Evolutionary conservation across 768 basidiomycete species (phyloP).

Genomic region (Suillus decipiens): DNA sequence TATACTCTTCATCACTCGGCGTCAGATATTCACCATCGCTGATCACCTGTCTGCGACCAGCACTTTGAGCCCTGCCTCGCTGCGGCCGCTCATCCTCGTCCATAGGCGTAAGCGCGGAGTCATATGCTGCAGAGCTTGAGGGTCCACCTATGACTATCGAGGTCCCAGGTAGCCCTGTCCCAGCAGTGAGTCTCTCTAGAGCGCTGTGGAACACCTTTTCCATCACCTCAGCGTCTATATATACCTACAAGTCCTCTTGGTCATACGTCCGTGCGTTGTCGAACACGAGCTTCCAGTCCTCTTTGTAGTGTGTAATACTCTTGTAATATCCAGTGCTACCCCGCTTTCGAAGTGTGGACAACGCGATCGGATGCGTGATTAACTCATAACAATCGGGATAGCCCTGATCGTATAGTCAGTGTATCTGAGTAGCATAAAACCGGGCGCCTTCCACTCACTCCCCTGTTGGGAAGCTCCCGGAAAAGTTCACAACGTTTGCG

Average conservation of each 20-base stretch:
- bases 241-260: constrained; percentile 93
- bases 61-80: too few species aligned
- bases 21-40: too few species aligned
- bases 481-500: constrained; percentile 87
- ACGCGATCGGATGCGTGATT: constrained; percentile 85
- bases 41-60: too few species aligned
- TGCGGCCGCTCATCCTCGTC: too few species aligned
- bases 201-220: constrained; percentile 81
- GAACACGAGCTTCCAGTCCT: constrained; percentile 91
- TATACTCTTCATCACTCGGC: too few species aligned
- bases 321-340: constrained; percentile 69
- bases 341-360: constrained; percentile 83
- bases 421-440: constrained; percentile 9
- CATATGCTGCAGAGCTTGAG: too few species aligned
- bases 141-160: too few species aligned
- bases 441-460: constrained; percentile 42
- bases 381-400: too few species aligned
- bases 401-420: constrained; percentile 47
- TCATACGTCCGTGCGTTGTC: constrained; percentile 93
- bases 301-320: constrained; percentile 65
- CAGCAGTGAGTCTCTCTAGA: constrained; percentile 63
- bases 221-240: constrained; percentile 92
- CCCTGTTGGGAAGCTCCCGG: constrained; percentile 77
- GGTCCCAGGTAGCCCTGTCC: too few species aligned
- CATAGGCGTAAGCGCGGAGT: too few species aligned